Evolutionary conservation across 2,329 filamentous ascomycete species (phyloP), one percentile per base, ranked within the genome.

Genomic region (Fusarium chaquense): DNA sequence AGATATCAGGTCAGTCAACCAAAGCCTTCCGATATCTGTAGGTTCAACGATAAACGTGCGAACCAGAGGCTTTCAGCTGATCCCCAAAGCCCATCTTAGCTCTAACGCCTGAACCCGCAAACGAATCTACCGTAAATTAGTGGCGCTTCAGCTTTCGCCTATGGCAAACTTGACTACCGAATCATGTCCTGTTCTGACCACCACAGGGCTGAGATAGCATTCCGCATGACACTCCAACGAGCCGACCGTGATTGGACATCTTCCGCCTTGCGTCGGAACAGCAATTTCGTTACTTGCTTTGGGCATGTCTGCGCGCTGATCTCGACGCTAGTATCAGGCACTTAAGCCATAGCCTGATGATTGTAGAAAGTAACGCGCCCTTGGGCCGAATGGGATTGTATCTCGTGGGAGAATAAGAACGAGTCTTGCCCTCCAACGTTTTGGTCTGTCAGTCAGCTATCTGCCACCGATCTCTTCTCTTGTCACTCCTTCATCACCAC

Each of bases 121-220:
- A n/a, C 28, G 33, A 33, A 10, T 33, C 30, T n/a, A 24, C 26
- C n/a, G 52, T 41, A 74, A 74, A 70, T 74, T 73, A 56, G 72
- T 74, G 72, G 72, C 72, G 70, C 68, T 59, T 56, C 65, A 58
- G 64, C 65, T 68, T 44, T 46, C 28, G 13, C 32, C 22, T n/a
- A 55, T 16, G 8, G 24, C 13, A 11, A 20, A 4, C 5, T 13
- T 12, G 12, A 61, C 13, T 46, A n/a, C 59, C 72, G 53, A 74
- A 74, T 74, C 69, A 74, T 20, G 66, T 38, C 15, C 38, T 3
- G 41, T 45, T 35, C 47, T 36, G 45, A 30, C 24, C 47, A 46
- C 56, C 65, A 65, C 72, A 74, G 72, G 72, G 72, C 72, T 74
- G 72, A 74, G 60, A 35, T 47, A 32, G 35, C 45, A 28, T 46